Evolutionary conservation across 2,329 filamentous ascomycete species (phyloP), one percentile per base, ranked within the genome.

Genomic region (Epichloe gansuensis): DNA sequence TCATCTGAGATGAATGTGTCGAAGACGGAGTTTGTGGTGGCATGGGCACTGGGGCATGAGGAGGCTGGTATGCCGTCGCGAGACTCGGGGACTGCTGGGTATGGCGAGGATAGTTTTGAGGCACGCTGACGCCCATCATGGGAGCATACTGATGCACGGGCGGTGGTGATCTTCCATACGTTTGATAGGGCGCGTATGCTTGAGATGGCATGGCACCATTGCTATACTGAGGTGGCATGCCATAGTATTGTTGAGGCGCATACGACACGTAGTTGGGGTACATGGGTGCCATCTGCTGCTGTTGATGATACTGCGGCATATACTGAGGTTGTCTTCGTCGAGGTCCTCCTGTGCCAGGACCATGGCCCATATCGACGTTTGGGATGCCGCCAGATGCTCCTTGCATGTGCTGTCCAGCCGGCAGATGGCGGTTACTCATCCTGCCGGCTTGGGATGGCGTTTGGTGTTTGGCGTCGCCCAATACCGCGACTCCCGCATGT

Each of bases 381-480:
- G 59, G 55, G 56, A 63, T 63, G 56, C 61, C 63, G 54, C 61
- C 63, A 54, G 60, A 61, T 57, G 64, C 68, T 64, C 71, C 72
- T 63, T 72, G 75, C 71, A 79, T 75, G 68, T 75, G 75, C 71
- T 82, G 81, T 77, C 84, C 84, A 80, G 81, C 81, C 80, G 82
- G 81, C 81, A 85, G 81, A 84, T 84, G 81, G 77, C 75, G 77
- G 71, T 74, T 74, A 74, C 82, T 85, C 84, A 88, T 88, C 82
- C 77, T 87, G 79, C 80, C 81, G 80, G 78, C 78, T 71, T 79
- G 76, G 77, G 78, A 67, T 59, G 58, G 61, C 56, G 62, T 59
- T 57, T 58, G 58, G 59, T 59, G 57, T 60, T 59, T 64, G 63
- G 63, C 55, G 65, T 59, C 65, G 65, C 60, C 60, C 63, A 64